These are phyloP conservation scores for Neoscytalidium dimidiatum DNA, from an alignment of 2,329 filamentous ascomycete species.

Conservation along the genomic window DNA sequence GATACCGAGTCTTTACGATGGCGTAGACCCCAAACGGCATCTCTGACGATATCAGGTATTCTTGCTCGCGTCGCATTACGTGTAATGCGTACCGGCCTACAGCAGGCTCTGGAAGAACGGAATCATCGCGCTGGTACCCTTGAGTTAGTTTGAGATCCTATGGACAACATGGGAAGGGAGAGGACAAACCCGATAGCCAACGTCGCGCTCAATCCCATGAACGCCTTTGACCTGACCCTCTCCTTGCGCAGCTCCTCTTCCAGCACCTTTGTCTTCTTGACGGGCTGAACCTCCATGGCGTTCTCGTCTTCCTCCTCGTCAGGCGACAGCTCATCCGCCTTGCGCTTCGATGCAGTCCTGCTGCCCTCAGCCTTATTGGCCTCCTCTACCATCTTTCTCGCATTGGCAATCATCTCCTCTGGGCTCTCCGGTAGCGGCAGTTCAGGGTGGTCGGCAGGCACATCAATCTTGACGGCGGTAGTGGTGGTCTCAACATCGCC, in stretches of 20 bases:
- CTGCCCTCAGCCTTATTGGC: conserved; percentile 57
- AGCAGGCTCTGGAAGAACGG: conserved; percentile 18
- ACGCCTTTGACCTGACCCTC: conserved; percentile 79
- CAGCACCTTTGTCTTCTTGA: conserved; percentile 72
- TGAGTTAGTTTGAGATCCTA: neutral
- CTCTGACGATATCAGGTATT: neutral
- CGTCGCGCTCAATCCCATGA: conserved; percentile 83
- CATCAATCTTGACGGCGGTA: conserved; percentile 74
- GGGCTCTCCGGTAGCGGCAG: conserved; percentile 77
- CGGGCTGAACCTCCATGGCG: conserved; percentile 47
- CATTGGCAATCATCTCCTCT: conserved; percentile 79
- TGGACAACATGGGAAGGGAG: neutral
- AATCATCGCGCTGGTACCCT: conserved; percentile 9
- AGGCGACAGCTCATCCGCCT: conserved; percentile 61
- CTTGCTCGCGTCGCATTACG: neutral
- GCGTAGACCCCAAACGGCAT: neutral
- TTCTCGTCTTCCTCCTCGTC: conserved; percentile 48
- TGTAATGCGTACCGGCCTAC: neutral
- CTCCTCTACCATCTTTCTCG: conserved; percentile 83
- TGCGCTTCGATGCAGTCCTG: conserved; percentile 35
- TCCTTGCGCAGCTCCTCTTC: conserved; percentile 82
- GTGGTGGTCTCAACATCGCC: conserved; percentile 67
- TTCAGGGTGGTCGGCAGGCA: conserved; percentile 67
- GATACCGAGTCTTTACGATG: neutral
- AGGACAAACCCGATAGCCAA: conserved; percentile 83